phyloP scores from a whole-genome alignment of 352 stramenopile species.

The Globisporangium polare region DNA sequence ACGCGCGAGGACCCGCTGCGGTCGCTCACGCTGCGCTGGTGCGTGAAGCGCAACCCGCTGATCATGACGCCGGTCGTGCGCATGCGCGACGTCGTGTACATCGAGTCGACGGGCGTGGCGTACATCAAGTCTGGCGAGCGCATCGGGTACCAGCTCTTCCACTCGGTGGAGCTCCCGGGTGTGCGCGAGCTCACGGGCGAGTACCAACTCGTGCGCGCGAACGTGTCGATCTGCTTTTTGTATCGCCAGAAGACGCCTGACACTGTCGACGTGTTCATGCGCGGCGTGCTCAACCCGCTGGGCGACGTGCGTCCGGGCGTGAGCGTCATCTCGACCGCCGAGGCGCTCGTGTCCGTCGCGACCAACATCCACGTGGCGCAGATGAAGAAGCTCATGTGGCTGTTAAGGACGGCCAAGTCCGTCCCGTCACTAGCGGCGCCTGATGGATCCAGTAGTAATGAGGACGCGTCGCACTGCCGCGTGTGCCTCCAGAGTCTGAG shows the following conservation, averaged over 20 bases:
- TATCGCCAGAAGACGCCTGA: constrained; percentile 3
- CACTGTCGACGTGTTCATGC: constrained; percentile 8
- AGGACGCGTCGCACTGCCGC: background rate
- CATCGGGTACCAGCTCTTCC: constrained; percentile 44
- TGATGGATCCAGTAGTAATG: background rate
- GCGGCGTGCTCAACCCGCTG: background rate
- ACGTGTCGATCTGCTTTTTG: constrained; percentile 9
- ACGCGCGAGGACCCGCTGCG: background rate
- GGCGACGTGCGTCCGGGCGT: background rate
- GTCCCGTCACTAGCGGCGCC: background rate
- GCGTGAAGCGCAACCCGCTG: constrained; percentile 13
- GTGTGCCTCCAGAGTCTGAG: background rate
- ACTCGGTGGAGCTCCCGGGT: constrained; percentile 36
- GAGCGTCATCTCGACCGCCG: background rate
- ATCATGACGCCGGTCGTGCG: constrained; percentile 25
- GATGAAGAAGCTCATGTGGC: constrained; percentile 12
- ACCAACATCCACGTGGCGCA: constrained; percentile 8
- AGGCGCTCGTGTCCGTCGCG: constrained; percentile 1
- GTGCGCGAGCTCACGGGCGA: constrained; percentile 16
- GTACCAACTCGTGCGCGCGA: constrained; percentile 7
- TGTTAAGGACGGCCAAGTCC: constrained; percentile 1
- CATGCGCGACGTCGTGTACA: constrained; percentile 36
- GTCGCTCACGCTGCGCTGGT: background rate
- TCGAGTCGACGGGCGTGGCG: constrained; percentile 43
- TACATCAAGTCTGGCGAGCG: constrained; percentile 28